These are phyloP conservation scores for Lactarius psammicola DNA, from an alignment of 768 basidiomycete species.

Conservation along the genomic window DNA sequence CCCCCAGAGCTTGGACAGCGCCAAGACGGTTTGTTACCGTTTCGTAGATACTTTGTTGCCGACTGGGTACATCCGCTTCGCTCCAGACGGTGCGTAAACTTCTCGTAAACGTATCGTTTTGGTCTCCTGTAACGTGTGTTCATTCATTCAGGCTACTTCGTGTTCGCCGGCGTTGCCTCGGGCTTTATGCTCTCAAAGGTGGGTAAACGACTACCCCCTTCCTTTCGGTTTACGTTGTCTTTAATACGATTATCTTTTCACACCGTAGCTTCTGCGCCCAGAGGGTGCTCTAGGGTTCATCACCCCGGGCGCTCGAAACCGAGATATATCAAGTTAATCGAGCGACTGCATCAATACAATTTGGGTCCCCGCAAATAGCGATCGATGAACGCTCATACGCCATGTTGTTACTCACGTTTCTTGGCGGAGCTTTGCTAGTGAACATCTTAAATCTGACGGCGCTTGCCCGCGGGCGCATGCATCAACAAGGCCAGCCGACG, in stretches of 20 bases:
- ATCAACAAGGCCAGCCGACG: slow-evolving; percentile 22
- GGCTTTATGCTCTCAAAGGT: slow-evolving; percentile 85
- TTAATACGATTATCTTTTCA: not conserved
- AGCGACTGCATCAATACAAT: slow-evolving; percentile 66
- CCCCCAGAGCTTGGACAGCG: slow-evolving; percentile 24
- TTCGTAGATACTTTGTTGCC: slow-evolving; percentile 26
- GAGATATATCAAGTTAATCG: slow-evolving; percentile 64
- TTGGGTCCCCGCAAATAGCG: slow-evolving; percentile 63
- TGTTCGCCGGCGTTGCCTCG: slow-evolving; percentile 49
- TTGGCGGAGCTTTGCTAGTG: slow-evolving; percentile 65
- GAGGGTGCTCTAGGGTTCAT: slow-evolving; percentile 66
- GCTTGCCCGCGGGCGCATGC: slow-evolving; percentile 17
- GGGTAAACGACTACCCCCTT: slow-evolving; percentile 19
- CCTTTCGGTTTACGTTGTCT: not conserved
- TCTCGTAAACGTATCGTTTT: not conserved
- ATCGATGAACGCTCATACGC: slow-evolving; percentile 81
- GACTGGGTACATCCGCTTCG: slow-evolving; percentile 34
- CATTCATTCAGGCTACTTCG: slow-evolving; percentile 25
- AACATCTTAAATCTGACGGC: slow-evolving; percentile 38
- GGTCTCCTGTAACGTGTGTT: not conserved
- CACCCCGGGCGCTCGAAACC: slow-evolving; percentile 51
- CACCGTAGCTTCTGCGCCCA: slow-evolving; percentile 70
- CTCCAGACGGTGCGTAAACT: slow-evolving; percentile 30
- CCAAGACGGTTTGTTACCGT: slow-evolving; percentile 24
- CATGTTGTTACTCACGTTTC: slow-evolving; percentile 77